Evolutionary conservation across 352 stramenopile species (phyloP).

Genomic region (Phytophthora pini): DNA sequence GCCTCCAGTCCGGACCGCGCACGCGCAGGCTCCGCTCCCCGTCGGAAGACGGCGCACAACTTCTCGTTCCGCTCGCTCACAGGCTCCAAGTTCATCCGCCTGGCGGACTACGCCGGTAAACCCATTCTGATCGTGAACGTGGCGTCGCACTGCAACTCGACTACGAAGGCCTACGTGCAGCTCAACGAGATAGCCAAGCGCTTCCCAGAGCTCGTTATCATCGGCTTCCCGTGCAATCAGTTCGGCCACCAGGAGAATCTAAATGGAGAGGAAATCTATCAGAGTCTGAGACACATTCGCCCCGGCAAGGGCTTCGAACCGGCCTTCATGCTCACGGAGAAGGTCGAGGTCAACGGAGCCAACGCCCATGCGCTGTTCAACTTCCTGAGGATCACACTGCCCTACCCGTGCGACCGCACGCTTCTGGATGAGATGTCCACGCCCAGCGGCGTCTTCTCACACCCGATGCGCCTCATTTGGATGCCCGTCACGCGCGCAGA

Average conservation of each 20-base stretch:
- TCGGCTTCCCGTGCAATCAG: conserved; percentile 84
- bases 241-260: conserved; percentile 88
- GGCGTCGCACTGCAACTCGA: conserved; percentile 85
- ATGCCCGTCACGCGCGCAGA: conserved; percentile 84
- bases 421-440: conserved; percentile 83
- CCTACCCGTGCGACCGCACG: conserved; percentile 75
- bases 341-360: conserved; percentile 81
- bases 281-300: conserved; percentile 76
- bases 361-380: conserved; percentile 85
- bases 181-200: conserved; percentile 69
- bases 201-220: conserved; percentile 74
- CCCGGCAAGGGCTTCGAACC: conserved; percentile 75
- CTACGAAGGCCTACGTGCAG: conserved; percentile 72
- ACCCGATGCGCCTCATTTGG: conserved; percentile 87
- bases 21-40: conserved; percentile 22
- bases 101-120: conserved; percentile 74
- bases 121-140: conserved; percentile 80
- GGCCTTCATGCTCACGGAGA: conserved; percentile 78
- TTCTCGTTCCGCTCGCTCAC: conserved; percentile 80
- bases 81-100: conserved; percentile 62
- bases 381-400: conserved; percentile 74
- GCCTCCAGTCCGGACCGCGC: conserved; percentile 38
- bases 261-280: conserved; percentile 79
- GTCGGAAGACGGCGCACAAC: conserved; percentile 72
- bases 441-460: conserved; percentile 78